Percentiles rank a stretch among this genome's conserved stretches.
These are phyloP conservation scores for Rhodotorula toruloides DNA, from an alignment of 768 basidiomycete species.

Conservation along the genomic window DNA sequence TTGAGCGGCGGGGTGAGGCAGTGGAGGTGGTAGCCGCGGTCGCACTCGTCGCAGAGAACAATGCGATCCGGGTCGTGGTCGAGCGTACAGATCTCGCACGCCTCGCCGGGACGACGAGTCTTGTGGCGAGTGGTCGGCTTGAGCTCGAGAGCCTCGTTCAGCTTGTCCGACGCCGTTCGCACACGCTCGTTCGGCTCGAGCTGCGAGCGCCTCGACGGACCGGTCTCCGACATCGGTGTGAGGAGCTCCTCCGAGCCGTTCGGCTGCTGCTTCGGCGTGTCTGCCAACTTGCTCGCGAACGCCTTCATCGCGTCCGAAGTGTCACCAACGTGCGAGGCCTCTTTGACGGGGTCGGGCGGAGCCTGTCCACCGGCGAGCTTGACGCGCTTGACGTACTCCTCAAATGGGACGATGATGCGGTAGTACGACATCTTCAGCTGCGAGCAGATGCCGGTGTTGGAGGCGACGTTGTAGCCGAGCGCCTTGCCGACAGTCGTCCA, in stretches of 20 bases:
- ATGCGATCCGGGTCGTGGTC: constrained; percentile 81
- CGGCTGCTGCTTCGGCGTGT: constrained; percentile 46
- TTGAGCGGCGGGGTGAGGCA: constrained; percentile 88
- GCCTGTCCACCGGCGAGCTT: constrained; percentile 16
- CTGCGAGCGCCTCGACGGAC: background rate
- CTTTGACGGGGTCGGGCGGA: constrained; percentile 34
- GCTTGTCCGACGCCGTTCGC: constrained; percentile 40
- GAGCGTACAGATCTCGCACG: constrained; percentile 88
- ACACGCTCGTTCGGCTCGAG: constrained; percentile 28
- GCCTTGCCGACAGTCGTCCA: constrained; percentile 82
- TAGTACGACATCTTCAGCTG: constrained; percentile 86
- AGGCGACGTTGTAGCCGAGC: constrained; percentile 75
- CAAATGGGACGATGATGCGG: constrained; percentile 91
- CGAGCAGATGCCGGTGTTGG: constrained; percentile 62
- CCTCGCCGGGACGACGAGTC: constrained; percentile 19
- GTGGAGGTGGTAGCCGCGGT: constrained; percentile 90
- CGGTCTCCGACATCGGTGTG: constrained; percentile 9
- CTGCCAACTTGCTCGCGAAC: constrained; percentile 13
- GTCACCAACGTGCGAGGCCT: background rate
- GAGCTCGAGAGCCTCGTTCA: constrained; percentile 39
- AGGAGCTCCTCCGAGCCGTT: constrained; percentile 59
- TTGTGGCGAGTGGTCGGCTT: constrained; percentile 9
- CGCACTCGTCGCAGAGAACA: constrained; percentile 83
- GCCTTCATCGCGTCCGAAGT: constrained; percentile 22
- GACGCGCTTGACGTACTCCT: constrained; percentile 58